Base-by-base conservation (phyloP, 208 protist species). In the Leptomonas seymouri region DNA sequence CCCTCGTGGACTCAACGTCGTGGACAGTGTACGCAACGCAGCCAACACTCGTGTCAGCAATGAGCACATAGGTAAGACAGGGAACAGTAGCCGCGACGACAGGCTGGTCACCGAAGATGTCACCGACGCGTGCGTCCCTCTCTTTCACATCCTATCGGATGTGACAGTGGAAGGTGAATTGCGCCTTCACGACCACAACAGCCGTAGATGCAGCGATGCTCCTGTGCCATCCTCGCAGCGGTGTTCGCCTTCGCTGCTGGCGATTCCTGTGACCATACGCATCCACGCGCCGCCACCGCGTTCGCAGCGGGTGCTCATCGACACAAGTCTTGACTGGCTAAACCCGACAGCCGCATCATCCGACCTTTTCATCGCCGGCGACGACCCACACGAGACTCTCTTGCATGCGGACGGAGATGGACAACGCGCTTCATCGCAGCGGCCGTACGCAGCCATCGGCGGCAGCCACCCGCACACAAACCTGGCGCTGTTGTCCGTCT, bases 381-480 rank as follows among this genome's bases (percentile, higher is more conserved):
- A 99, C 76, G 84, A 97, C 46, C 83, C 98, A 12, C 59, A 89
- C 56, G 63, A 73, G 14, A 9, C 46, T 25, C 16, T n/a, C 6
- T 30, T 30, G 0, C 6, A 14, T 23, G 14, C 14, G 3, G 42
- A 15, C 1, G 41, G 25, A 41, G 16, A 39, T 27, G 59, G 42
- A 27, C 46, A 30, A 11, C 21, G 18, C 14, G 34, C 30, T 42
- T 5, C 5, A 23, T 21, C 36, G 7, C 51, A 18, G 4, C 58
- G 41, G 5, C 54, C 61, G 28, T 80, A 83, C 63, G 83, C 98
- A 23, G 98, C 99, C 69, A 93, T 86, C 79, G 88, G 93, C 36
- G 97, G 97, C 59, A 98, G 99, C 75, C 98, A 99, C 76, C 74
- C 89, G 0, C 89, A 99, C 86, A 99, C 98, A 28, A 99, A 99